Conservation (phyloP, 2,329 filamentous ascomycete genomes). For the Pestalotiopsis sp. region DNA sequence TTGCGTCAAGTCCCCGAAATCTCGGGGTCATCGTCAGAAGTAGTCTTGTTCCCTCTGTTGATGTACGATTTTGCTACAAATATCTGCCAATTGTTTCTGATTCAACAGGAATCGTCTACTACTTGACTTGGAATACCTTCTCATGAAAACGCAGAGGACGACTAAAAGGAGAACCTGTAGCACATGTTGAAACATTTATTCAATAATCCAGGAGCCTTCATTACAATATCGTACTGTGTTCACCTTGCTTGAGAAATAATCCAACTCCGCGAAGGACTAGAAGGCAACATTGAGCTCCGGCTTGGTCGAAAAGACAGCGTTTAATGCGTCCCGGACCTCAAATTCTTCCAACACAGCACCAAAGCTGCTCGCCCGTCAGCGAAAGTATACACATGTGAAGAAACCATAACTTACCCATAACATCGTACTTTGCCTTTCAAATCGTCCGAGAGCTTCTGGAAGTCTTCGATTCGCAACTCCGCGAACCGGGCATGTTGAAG, state of each 20-base stretch:
- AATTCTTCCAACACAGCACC: constrained; percentile 68
- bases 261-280: background rate
- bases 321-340: constrained; percentile 77
- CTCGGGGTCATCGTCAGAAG: too few species aligned
- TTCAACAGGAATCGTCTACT: too few species aligned
- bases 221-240: background rate
- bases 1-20: too few species aligned
- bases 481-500: constrained; percentile 69
- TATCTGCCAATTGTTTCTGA: too few species aligned
- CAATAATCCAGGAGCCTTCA: background rate
- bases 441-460: constrained; percentile 72
- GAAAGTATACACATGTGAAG: background rate
- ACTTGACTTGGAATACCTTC: too few species aligned
- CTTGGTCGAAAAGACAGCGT: constrained; percentile 68
- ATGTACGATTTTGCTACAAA: too few species aligned
- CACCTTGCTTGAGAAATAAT: background rate
- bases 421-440: constrained; percentile 82
- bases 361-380: constrained; percentile 44
- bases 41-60: too few species aligned
- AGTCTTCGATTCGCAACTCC: constrained; percentile 69
- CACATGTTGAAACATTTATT: too few species aligned
- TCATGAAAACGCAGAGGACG: too few species aligned
- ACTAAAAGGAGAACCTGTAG: too few species aligned
- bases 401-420: constrained; percentile 70
- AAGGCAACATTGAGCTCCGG: constrained; percentile 33